Evolutionary conservation across 1,139 yeast genomes (phyloP).

Genomic region (Pichia sp.): DNA sequence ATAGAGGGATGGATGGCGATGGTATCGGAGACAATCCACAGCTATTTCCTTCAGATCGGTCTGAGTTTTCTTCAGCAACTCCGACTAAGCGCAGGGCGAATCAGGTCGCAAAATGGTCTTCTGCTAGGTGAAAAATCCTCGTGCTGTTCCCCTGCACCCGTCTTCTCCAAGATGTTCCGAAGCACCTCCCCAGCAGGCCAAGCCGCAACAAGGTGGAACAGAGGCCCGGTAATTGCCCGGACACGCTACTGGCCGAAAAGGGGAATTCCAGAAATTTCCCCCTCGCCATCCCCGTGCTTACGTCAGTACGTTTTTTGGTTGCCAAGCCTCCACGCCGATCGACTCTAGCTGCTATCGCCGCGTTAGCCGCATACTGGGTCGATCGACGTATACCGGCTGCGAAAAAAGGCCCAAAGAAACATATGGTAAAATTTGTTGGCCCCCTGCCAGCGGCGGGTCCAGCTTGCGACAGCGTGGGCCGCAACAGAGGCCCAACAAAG

Average conservation of each 20-base stretch:
- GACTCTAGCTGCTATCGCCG: too few species aligned
- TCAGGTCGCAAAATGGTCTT: too few species aligned
- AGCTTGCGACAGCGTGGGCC: neutral
- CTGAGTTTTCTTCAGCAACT: too few species aligned
- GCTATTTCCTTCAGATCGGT: too few species aligned
- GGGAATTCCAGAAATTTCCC: neutral
- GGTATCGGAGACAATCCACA: too few species aligned
- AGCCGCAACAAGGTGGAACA: too few species aligned
- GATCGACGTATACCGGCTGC: too few species aligned
- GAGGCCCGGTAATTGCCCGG: neutral
- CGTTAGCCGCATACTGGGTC: too few species aligned
- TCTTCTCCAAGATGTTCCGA: neutral
- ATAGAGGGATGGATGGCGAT: too few species aligned
- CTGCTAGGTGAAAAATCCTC: neutral
- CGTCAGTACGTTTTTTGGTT: neutral
- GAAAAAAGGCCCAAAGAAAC: too few species aligned
- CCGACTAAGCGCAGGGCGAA: too few species aligned
- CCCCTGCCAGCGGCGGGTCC: neutral
- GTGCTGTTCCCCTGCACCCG: neutral
- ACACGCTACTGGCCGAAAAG: neutral
- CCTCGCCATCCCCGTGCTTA: neutral
- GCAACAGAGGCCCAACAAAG: slow-evolving; percentile 1
- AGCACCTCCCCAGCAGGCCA: too few species aligned
- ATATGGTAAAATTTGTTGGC: neutral
- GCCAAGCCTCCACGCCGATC: neutral